These are phyloP conservation scores for Jasminum sambac DNA, from an alignment of 257 asterid species.

Conservation along the genomic window DNA sequence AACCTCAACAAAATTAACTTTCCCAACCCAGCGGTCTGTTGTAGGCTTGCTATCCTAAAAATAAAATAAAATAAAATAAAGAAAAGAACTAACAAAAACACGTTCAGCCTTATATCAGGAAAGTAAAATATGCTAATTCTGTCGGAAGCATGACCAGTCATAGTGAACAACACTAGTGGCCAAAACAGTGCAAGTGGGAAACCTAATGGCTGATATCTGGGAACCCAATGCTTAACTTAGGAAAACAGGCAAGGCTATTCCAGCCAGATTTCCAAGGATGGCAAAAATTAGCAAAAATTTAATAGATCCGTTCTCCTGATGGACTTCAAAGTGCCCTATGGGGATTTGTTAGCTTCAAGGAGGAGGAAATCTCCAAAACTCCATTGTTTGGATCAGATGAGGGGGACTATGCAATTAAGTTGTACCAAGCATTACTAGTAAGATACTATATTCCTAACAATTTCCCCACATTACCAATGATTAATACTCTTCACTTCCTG, in stretches of 20 bases:
- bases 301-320: background rate
- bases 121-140: conserved; percentile 14
- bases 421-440: background rate
- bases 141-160: background rate
- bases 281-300: background rate
- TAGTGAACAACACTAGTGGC: conserved; percentile 15
- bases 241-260: background rate
- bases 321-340: background rate
- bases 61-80: conserved; percentile 17
- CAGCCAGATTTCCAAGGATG: background rate
- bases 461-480: background rate
- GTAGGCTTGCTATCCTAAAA: conserved; percentile 59
- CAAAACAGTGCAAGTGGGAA: conserved; percentile 1
- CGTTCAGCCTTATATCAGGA: conserved; percentile 20
- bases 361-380: conserved; percentile 1
- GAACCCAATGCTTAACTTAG: background rate
- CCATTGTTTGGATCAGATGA: background rate
- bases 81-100: background rate
- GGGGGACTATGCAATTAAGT: background rate
- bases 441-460: background rate
- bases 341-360: background rate
- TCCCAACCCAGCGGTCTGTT: conserved; percentile 91
- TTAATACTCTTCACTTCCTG: background rate
- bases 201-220: background rate
- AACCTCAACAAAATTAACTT: conserved; percentile 97